Conservation (phyloP, 768 basidiomycete species). For the Lactarius tabidus region DNA sequence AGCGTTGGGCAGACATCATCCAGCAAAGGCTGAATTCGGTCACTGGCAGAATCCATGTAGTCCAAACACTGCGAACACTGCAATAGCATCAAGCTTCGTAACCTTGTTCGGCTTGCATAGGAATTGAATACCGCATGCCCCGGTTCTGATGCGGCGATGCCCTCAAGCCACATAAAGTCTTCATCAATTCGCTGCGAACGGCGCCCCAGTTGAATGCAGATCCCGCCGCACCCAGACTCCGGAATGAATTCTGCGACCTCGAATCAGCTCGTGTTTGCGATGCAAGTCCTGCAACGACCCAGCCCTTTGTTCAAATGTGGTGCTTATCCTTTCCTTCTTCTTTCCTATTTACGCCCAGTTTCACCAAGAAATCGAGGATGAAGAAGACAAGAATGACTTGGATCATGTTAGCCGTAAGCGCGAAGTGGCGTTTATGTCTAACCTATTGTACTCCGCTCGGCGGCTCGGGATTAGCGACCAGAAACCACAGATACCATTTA, state of each 20-base stretch:
- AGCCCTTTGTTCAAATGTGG: neutral
- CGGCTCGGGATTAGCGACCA: conserved; percentile 33
- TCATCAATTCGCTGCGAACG: neutral
- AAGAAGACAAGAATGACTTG: conserved; percentile 54
- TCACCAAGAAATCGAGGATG: conserved; percentile 35
- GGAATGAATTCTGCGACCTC: neutral
- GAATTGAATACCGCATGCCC: neutral
- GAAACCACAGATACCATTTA: conserved; percentile 88
- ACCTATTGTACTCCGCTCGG: conserved; percentile 47
- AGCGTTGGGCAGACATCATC: neutral
- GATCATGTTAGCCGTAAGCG: conserved; percentile 70
- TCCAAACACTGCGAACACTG: no score
- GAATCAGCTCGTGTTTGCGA: neutral
- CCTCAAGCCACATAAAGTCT: no score
- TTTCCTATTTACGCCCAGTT: no score
- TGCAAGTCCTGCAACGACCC: neutral
- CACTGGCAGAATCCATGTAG: neutral
- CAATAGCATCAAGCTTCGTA: neutral
- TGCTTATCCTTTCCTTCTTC: neutral
- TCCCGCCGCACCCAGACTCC: neutral
- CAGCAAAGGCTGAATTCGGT: neutral
- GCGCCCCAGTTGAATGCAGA: neutral
- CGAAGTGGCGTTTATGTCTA: conserved; percentile 81
- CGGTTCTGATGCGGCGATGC: no score
- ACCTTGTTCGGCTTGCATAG: neutral